Evolutionary conservation across 75 land plant genomes (phyloP).

Genomic region (Cryptomeria japonica): DNA sequence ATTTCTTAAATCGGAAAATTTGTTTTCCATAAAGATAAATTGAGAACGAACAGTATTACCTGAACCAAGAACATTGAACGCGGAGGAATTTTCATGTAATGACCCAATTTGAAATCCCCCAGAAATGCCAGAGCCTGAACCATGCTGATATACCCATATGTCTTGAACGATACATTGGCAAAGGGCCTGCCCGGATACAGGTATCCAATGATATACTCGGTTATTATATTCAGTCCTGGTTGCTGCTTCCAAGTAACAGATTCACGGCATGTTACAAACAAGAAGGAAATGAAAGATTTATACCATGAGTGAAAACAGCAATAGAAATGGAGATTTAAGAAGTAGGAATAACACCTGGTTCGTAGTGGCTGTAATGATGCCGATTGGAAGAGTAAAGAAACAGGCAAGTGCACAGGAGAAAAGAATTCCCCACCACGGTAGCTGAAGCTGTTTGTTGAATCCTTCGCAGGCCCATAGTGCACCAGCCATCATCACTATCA

Average conservation of each 20-base stretch:
- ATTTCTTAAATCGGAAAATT: neutral
- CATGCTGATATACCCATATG: conserved; percentile 38
- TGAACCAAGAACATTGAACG: conserved; percentile 39
- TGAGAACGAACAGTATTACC: conserved; percentile 7
- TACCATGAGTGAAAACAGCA: neutral
- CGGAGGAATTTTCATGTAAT: conserved; percentile 55
- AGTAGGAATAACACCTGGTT: conserved; percentile 18
- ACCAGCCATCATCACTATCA: conserved; percentile 52
- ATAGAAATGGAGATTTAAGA: neutral
- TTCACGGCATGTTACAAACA: conserved; percentile 6
- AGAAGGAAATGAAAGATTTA: neutral
- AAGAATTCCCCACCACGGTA: conserved; percentile 83
- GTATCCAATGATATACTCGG: conserved; percentile 35
- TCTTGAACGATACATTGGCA: conserved; percentile 37
- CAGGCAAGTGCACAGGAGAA: conserved; percentile 59
- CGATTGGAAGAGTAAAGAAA: conserved; percentile 43
- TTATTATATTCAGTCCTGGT: conserved; percentile 37
- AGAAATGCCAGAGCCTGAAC: conserved; percentile 36
- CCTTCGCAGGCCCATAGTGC: conserved; percentile 42
- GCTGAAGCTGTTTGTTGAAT: conserved; percentile 58
- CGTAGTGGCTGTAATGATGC: conserved; percentile 35
- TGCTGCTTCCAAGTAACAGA: conserved; percentile 7
- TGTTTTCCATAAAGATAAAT: neutral
- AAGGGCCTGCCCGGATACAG: conserved; percentile 33
- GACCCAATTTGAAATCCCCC: conserved; percentile 42